Conservation (phyloP, 108 stramenopile genomes). For the Skeletonema costatum region DNA sequence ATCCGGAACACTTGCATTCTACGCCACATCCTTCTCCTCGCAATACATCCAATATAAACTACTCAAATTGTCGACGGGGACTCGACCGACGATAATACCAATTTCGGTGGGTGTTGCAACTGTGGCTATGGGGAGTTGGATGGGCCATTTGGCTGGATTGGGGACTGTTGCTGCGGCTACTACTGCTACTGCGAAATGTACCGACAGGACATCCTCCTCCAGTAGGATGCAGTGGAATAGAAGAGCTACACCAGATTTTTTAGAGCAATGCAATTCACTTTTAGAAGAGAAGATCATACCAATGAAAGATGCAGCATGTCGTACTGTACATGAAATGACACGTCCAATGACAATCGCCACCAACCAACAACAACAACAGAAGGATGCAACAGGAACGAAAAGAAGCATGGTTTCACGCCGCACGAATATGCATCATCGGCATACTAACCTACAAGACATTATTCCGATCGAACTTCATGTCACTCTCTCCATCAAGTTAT, state of each 20-base stretch:
- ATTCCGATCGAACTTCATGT: constrained; percentile 78
- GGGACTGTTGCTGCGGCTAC: constrained; percentile 2
- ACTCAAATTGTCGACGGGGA: constrained; percentile 75
- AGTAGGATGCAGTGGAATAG: not conserved
- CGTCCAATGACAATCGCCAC: constrained; percentile 22
- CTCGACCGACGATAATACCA: constrained; percentile 51
- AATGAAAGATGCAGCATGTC: constrained; percentile 8
- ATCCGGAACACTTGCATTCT: constrained; percentile 14
- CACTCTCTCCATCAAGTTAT: constrained; percentile 79
- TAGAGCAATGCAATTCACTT: not conserved
- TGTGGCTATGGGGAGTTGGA: constrained; percentile 70
- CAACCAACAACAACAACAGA: constrained; percentile 2
- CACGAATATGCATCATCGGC: constrained; percentile 63
- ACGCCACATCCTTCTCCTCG: constrained; percentile 30
- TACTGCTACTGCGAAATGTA: not conserved
- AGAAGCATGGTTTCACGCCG: constrained; percentile 44
- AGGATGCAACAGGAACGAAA: constrained; percentile 21
- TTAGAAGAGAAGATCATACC: not conserved
- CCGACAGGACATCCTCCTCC: no score
- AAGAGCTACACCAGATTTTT: not conserved
- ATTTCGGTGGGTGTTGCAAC: constrained; percentile 54
- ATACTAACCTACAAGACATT: constrained; percentile 69
- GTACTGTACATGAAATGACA: constrained; percentile 17
- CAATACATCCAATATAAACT: constrained; percentile 52
- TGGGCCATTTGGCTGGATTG: constrained; percentile 56